A percentile compares a stretch with the other conserved stretches of the same genome.
Evolutionary conservation across 129 eudicot genomes (phyloP).

Genomic region (Dittrichia graveolens): DNA sequence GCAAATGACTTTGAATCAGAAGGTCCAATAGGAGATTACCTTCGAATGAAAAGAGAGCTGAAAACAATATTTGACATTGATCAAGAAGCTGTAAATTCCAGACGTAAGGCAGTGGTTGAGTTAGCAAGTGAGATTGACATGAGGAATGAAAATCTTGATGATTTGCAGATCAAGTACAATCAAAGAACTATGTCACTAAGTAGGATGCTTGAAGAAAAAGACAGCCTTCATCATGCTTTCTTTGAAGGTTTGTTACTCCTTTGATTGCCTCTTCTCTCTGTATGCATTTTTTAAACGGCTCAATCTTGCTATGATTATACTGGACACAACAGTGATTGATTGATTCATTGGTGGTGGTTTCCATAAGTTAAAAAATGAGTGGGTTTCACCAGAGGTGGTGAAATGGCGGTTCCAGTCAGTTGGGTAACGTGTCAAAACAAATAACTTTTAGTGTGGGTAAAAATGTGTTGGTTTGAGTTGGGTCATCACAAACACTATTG

Average conservation of each 20-base stretch:
- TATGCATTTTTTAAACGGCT: too few species aligned
- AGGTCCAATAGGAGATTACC: constrained; percentile 73
- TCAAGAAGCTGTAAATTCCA: constrained; percentile 48
- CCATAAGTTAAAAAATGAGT: neutral
- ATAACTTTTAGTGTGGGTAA: neutral
- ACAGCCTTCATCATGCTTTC: constrained; percentile 66
- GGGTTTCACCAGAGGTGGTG: neutral
- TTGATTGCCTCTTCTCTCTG: neutral
- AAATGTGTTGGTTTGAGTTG: neutral
- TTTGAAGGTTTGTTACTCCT: constrained; percentile 52
- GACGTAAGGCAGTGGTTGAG: constrained; percentile 51
- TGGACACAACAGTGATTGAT: neutral
- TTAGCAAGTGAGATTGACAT: constrained; percentile 72
- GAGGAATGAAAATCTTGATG: constrained; percentile 67
- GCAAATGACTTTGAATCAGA: constrained; percentile 61
- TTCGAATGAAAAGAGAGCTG: constrained; percentile 58
- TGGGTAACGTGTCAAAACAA: neutral
- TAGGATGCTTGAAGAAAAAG: constrained; percentile 78
- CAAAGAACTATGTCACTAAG: constrained; percentile 60
- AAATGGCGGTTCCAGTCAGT: neutral
- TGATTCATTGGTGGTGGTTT: neutral
- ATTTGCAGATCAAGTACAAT: constrained; percentile 61
- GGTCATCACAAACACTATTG: too few species aligned
- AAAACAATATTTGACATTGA: constrained; percentile 57
- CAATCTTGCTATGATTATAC: too few species aligned